Evolutionary conservation across 2,329 filamentous ascomycete species (phyloP).

Genomic region (Penicillium sp.): DNA sequence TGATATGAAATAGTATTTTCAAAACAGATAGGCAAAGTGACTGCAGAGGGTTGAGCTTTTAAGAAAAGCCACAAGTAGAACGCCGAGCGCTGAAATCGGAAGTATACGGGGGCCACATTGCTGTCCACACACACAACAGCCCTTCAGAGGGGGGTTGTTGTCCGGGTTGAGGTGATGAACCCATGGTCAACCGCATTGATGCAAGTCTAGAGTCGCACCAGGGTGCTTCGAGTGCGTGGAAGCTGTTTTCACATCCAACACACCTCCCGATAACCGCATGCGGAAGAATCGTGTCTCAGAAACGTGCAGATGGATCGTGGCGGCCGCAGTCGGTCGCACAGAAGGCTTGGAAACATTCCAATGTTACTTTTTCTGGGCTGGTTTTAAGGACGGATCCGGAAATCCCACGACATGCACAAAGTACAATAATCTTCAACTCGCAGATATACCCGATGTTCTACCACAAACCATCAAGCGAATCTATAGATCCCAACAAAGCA

Average conservation of each 20-base stretch:
- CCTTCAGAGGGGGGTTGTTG: not conserved
- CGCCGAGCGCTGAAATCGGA: not conserved
- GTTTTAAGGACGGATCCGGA: not conserved
- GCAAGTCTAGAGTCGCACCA: not conserved
- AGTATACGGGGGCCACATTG: not conserved
- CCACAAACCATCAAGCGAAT: not conserved
- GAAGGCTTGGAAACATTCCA: conserved; percentile 15
- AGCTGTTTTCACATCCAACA: not conserved
- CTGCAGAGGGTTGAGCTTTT: not conserved
- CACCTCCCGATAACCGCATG: conserved; percentile 14
- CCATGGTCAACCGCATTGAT: too few species aligned
- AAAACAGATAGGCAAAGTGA: not conserved
- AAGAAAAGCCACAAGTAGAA: not conserved
- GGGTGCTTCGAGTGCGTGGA: not conserved
- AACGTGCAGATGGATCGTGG: not conserved
- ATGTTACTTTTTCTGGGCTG: not conserved
- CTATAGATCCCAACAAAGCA: not conserved
- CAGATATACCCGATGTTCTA: conserved; percentile 4
- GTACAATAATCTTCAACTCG: not conserved
- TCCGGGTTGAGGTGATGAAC: not conserved
- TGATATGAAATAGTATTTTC: not conserved
- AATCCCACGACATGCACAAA: not conserved
- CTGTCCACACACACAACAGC: too few species aligned
- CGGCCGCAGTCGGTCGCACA: conserved; percentile 10
- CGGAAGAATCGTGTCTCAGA: conserved; percentile 10